Base-by-base conservation (phyloP, 208 protist species). In the Acanthamoeba polyphaga region DNA sequence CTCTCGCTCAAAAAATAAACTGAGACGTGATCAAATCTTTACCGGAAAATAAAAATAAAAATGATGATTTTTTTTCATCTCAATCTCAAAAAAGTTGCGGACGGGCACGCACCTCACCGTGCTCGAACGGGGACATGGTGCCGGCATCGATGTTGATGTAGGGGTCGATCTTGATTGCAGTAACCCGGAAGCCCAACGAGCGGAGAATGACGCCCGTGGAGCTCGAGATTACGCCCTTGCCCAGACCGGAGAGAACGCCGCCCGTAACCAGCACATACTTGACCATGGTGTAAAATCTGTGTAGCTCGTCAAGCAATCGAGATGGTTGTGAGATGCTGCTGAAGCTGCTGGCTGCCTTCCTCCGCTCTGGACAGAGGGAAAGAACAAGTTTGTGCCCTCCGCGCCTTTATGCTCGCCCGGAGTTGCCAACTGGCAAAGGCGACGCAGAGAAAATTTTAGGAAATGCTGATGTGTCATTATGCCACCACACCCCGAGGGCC, bases 141-240 rank as follows among this genome's bases (percentile, higher is more conserved):
- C 98, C 98, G 43, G 98, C 98, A 95, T 99, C 98, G 49, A 97
- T 97, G 78, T 96, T 99, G 95, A 99, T 98, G 97, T 99, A 99
- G 24, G 99, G 99, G 93, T 99, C 99, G 95, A 99, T 99, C 97
- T 99, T 99, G 95, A 99, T 99, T 82, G 98, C 98, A 91, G 99
- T 99, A 17, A 99, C 99, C 38, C 97, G 97, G 89, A 98, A 98
- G 49, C 99, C 99, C 5, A 97, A 94, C 27, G 98, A 96, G 51
- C 98, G 96, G n/a, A 96, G 70, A 49, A 96, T 88, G 32, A 98
- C 94, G 9, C 97, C 98, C 46, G 98, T 97, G 32, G 96, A 97
- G 78, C 95, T 97, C 1, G 98, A 97, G 68, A 98, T 98, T n/a
- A 99, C 96, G 70, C 98, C 99, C 96, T 99, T 99, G 82, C 99